Evolutionary conservation across 1,284 basidiomycete genomes (phyloP).

Genomic region (Heterobasidion annosum): DNA sequence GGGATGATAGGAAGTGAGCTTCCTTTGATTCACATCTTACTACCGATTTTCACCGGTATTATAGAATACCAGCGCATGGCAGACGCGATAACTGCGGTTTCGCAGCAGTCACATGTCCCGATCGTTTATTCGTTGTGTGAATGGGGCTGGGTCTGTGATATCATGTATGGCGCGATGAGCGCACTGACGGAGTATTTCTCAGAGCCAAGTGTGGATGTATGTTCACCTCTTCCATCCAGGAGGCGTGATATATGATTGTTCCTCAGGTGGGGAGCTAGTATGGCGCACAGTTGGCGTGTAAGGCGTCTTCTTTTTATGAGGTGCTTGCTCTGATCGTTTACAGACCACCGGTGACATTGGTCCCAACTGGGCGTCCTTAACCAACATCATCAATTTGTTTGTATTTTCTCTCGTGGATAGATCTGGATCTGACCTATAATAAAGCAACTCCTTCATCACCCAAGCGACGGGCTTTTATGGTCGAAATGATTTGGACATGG

Average conservation of each 20-base stretch:
- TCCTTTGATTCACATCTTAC: neutral
- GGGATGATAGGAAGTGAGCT: conserved; percentile 38
- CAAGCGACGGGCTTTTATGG: conserved; percentile 4
- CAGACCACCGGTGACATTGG: conserved; percentile 25
- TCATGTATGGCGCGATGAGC: neutral
- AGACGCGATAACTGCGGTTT: conserved; percentile 31
- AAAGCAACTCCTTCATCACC: conserved; percentile 34
- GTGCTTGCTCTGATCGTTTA: neutral
- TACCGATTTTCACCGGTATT: neutral
- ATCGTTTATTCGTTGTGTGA: conserved; percentile 41
- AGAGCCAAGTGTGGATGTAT: conserved; percentile 37
- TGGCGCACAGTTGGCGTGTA: conserved; percentile 38
- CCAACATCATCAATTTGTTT: conserved; percentile 34
- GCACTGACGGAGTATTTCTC: neutral
- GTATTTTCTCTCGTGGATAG: conserved; percentile 3
- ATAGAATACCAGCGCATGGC: conserved; percentile 41
- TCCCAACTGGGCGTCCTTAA: conserved; percentile 26
- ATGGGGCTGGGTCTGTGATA: conserved; percentile 35
- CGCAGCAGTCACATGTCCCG: conserved; percentile 24
- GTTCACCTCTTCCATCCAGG: conserved; percentile 6
- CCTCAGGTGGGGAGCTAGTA: conserved; percentile 28
- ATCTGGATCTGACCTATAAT: neutral
- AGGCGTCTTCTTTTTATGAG: conserved; percentile 7
- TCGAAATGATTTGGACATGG: conserved; percentile 4
- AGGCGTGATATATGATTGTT: neutral